Conservation (phyloP, 768 basidiomycete genomes). For the Dioszegia hungarica region DNA sequence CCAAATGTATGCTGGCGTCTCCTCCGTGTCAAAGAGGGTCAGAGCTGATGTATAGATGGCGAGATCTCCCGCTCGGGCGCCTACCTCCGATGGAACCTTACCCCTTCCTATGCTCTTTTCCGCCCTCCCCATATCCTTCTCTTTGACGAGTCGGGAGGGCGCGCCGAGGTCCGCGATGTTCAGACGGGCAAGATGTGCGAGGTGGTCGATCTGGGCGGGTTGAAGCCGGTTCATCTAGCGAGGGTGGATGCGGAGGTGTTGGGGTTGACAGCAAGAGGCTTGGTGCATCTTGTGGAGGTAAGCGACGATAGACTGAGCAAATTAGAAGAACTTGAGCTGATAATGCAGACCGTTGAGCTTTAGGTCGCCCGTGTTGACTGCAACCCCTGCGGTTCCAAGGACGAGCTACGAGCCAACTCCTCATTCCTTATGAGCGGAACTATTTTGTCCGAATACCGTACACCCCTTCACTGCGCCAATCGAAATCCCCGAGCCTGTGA, state of each 20-base stretch:
- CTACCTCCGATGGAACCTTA: conserved; percentile 38
- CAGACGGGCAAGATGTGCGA: conserved; percentile 34
- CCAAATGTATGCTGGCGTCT: conserved; percentile 39
- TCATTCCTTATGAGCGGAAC: too few relatives aligned
- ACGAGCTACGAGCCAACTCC: too few relatives aligned
- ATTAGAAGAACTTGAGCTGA: neutral
- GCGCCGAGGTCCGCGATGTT: conserved; percentile 35
- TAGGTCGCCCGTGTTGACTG: too few relatives aligned
- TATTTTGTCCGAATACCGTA: too few relatives aligned
- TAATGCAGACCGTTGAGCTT: neutral
- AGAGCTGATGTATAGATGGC: conserved; percentile 20
- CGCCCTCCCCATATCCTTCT: conserved; percentile 29
- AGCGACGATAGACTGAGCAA: neutral
- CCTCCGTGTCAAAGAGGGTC: neutral
- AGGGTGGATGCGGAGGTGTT: conserved; percentile 27
- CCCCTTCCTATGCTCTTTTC: conserved; percentile 29
- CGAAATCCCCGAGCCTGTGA: too few relatives aligned
- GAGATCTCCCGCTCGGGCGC: conserved; percentile 29
- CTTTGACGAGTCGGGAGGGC: conserved; percentile 30
- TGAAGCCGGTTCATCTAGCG: conserved; percentile 16
- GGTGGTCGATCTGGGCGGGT: conserved; percentile 23
- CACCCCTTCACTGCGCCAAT: too few relatives aligned
- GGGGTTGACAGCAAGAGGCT: conserved; percentile 16
- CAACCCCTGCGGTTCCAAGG: too few relatives aligned
- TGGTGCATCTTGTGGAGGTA: conserved; percentile 39